Conservation (phyloP, 306 rosid species). For the Trifolium repens region DNA sequence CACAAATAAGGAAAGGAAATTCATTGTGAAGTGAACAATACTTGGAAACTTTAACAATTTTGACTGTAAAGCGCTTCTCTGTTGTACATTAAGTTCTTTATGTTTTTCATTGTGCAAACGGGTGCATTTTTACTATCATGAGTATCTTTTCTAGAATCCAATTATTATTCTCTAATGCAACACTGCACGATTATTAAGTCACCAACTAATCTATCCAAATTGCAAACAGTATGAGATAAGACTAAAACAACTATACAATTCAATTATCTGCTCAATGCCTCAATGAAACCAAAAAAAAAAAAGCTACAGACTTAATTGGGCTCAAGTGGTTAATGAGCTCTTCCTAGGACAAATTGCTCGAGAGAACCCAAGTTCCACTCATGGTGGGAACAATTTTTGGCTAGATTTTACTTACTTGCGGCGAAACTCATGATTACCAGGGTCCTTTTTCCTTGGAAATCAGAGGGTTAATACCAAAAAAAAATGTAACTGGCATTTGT, state of each 20-base stretch:
- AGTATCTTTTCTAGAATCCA: not conserved
- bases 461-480: too few species aligned
- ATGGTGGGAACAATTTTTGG: too few species aligned
- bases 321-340: too few species aligned
- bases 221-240: not conserved
- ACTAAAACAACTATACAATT: not conserved
- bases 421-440: too few species aligned
- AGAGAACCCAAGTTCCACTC: too few species aligned
- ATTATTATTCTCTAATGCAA: not conserved
- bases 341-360: too few species aligned
- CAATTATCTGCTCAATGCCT: not conserved
- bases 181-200: not conserved
- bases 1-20: conserved; percentile 2
- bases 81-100: conserved; percentile 14
- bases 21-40: not conserved
- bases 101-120: conserved; percentile 3
- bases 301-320: too few species aligned
- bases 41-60: not conserved
- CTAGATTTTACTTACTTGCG: too few species aligned
- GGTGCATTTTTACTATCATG: not conserved
- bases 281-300: too few species aligned
- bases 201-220: not conserved
- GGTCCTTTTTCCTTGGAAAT: too few species aligned
- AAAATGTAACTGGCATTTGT: not conserved
- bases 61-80: conserved; percentile 7